phyloP scores from a whole-genome alignment of 805 yeast species.

The Vanderwaltozyma polyspora region DNA sequence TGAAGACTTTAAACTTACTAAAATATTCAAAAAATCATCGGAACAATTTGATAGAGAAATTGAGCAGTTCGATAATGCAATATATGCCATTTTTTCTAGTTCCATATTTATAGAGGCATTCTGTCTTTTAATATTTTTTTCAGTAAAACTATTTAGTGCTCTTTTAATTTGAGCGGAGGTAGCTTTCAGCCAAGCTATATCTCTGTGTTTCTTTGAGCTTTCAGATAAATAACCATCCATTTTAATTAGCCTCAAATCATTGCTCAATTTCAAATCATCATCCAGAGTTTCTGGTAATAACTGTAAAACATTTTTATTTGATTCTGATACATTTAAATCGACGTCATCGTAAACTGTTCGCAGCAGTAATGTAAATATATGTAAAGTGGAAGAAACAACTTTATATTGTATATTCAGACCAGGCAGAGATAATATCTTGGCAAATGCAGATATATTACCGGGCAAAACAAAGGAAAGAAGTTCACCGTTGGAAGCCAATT shows the following conservation, averaged over 20 bases:
- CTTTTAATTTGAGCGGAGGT: slow-evolving; percentile 40
- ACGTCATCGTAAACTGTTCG: slow-evolving; percentile 33
- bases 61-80: slow-evolving; percentile 7
- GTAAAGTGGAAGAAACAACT: slow-evolving; percentile 26
- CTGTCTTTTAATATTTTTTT: slow-evolving; percentile 16
- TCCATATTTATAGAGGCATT: slow-evolving; percentile 11
- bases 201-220: slow-evolving; percentile 28
- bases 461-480: slow-evolving; percentile 39
- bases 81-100: slow-evolving; percentile 8
- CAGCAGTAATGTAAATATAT: slow-evolving; percentile 24
- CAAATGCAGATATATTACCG: slow-evolving; percentile 37
- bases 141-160: slow-evolving; percentile 32
- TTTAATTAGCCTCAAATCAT: background rate
- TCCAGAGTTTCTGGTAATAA: slow-evolving; percentile 5
- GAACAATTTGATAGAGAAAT: slow-evolving; percentile 15
- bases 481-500: slow-evolving; percentile 36
- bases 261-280: background rate
- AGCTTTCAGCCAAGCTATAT: slow-evolving; percentile 43
- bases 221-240: slow-evolving; percentile 2
- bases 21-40: slow-evolving; percentile 7
- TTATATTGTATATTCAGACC: slow-evolving; percentile 30
- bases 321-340: slow-evolving; percentile 20
- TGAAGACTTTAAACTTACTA: slow-evolving; percentile 7
- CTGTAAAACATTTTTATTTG: slow-evolving; percentile 11
- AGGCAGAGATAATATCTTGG: slow-evolving; percentile 28